Evolutionary conservation across 2,329 filamentous ascomycete species (phyloP).

Genomic region (Capronia epimyces): DNA sequence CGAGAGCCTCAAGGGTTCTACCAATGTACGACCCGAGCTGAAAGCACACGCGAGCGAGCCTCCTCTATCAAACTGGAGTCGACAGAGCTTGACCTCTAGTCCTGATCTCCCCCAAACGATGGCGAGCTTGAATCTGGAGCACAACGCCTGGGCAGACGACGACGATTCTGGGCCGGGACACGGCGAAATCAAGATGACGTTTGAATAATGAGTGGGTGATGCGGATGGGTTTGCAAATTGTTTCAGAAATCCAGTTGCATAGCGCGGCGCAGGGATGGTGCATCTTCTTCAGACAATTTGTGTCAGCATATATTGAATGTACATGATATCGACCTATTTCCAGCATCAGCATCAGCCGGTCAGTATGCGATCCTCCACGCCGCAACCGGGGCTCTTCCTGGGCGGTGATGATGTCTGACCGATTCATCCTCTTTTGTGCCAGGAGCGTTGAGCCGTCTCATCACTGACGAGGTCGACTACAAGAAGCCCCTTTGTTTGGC

Average conservation of each 20-base stretch:
- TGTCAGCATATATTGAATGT: neutral
- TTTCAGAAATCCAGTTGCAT: constrained; percentile 5
- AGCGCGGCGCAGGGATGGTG: constrained; percentile 18
- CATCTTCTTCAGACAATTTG: neutral
- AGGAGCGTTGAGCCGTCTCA: too few species aligned
- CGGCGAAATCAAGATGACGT: constrained; percentile 74
- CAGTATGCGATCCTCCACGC: too few species aligned
- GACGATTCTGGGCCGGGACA: constrained; percentile 65
- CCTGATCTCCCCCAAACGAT: constrained; percentile 15
- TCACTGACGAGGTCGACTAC: too few species aligned
- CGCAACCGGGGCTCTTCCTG: too few species aligned
- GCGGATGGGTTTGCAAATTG: neutral
- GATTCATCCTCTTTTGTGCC: too few species aligned
- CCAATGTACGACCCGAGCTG: constrained; percentile 18
- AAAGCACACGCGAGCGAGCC: constrained; percentile 24
- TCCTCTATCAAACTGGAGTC: constrained; percentile 11
- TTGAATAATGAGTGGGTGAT: constrained; percentile 53
- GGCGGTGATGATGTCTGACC: too few species aligned
- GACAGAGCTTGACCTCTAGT: neutral
- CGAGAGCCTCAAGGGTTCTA: constrained; percentile 20
- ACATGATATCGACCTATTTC: neutral
- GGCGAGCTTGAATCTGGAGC: constrained; percentile 36
- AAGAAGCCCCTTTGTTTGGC: too few species aligned
- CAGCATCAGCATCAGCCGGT: neutral
- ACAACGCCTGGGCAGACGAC: constrained; percentile 66